Percentiles rank a stretch among this genome's conserved stretches.
phyloP scores from a whole-genome alignment of 176 grass and related monocot genomes.

The Olyra latifolia region DNA sequence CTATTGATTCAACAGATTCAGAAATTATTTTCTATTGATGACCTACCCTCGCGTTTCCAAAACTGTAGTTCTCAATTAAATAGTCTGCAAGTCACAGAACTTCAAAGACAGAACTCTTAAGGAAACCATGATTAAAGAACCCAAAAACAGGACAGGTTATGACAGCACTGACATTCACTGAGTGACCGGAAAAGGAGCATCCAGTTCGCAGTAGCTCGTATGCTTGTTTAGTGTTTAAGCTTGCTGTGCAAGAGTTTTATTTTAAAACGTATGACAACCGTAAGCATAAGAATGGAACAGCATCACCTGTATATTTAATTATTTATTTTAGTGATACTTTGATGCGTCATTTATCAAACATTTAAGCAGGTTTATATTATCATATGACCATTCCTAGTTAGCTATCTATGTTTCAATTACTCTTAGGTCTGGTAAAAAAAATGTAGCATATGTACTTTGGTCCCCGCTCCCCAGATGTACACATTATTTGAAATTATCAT shows the following conservation, averaged over 20 bases:
- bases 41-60: background rate
- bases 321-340: conserved; percentile 2
- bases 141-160: background rate
- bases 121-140: background rate
- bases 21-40: background rate
- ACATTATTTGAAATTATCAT: background rate
- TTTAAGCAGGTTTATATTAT: background rate
- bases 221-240: background rate
- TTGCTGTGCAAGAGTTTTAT: background rate
- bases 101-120: background rate
- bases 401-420: background rate
- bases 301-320: background rate
- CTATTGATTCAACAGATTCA: background rate
- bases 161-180: background rate
- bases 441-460: background rate
- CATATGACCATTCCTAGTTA: conserved; percentile 5
- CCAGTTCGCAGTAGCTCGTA: background rate
- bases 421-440: background rate
- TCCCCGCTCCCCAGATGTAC: background rate
- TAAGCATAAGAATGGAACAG: background rate
- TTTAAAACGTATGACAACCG: background rate
- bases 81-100: background rate
- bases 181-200: background rate
- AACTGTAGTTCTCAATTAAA: background rate
- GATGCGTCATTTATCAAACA: background rate